phyloP scores from a whole-genome alignment of 306 rosid genomes.

The Prunus davidiana region DNA sequence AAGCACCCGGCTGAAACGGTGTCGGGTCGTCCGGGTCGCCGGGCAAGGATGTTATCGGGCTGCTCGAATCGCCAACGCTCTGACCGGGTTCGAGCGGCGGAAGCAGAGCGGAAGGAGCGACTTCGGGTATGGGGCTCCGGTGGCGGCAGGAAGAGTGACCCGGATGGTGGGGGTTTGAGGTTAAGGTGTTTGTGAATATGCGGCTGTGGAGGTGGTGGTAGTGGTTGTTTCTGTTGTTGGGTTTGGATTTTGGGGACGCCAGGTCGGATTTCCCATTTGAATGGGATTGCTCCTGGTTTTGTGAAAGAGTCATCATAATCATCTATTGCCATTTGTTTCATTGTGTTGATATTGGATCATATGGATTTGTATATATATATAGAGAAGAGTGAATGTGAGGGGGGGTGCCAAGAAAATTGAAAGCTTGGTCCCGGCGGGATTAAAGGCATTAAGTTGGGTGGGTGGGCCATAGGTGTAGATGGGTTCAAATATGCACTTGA shows the following conservation, averaged over 20 bases:
- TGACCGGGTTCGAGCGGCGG: constrained; percentile 43
- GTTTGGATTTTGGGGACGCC: constrained; percentile 62
- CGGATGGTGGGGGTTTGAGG: constrained; percentile 50
- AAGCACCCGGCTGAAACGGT: constrained; percentile 61
- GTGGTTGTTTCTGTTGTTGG: constrained; percentile 1
- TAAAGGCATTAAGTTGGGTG: constrained; percentile 54
- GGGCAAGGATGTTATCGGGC: constrained; percentile 20
- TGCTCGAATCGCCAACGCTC: constrained; percentile 54
- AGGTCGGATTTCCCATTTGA: constrained; percentile 93
- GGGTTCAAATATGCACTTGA: constrained; percentile 30
- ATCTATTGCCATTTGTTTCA: constrained; percentile 38
- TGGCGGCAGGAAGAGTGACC: constrained; percentile 23
- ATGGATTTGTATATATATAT: background rate
- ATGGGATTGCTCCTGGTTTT: constrained; percentile 77
- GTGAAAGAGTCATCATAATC: constrained; percentile 40
- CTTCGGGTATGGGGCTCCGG: constrained; percentile 27
- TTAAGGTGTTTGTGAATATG: background rate
- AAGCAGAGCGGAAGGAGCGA: constrained; percentile 41
- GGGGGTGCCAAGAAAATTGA: background rate
- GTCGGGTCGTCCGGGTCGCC: constrained; percentile 45
- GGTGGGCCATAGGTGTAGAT: constrained; percentile 17
- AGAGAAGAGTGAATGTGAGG: background rate
- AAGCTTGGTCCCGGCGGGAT: constrained; percentile 50
- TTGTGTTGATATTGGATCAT: background rate
- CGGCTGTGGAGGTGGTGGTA: background rate